These are phyloP conservation scores for Aureobasidium sp. DNA, from an alignment of 2,329 filamentous ascomycete species.

Conservation along the genomic window DNA sequence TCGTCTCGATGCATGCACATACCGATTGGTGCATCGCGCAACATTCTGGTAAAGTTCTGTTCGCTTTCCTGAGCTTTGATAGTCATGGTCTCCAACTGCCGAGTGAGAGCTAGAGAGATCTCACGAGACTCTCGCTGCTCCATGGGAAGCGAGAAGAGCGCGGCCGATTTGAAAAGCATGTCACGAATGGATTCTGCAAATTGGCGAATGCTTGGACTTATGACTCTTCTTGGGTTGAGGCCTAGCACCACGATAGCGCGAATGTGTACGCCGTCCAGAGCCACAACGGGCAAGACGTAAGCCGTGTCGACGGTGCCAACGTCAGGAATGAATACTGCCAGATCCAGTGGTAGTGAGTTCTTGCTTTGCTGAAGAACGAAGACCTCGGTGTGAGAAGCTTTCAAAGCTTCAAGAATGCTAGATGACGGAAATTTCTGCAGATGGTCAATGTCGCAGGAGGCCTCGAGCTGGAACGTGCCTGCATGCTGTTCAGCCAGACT, in stretches of 20 bases:
- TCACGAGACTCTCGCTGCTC: slow-evolving; percentile 20
- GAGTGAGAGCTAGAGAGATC: slow-evolving; percentile 31
- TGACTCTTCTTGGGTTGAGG: slow-evolving; percentile 30
- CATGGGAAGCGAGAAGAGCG: slow-evolving; percentile 24
- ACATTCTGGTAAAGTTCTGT: slow-evolving; percentile 32
- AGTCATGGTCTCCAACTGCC: slow-evolving; percentile 26
- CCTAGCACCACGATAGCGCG: slow-evolving; percentile 33
- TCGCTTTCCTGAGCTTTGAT: slow-evolving; percentile 29
- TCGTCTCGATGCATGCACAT: slow-evolving; percentile 21
- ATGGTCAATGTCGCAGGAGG: background rate
- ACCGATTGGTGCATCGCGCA: slow-evolving; percentile 31
- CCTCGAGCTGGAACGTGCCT: slow-evolving; percentile 14
- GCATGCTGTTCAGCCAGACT: background rate
- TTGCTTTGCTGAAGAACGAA: background rate
- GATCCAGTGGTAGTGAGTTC: background rate
- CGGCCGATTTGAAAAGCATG: slow-evolving; percentile 31
- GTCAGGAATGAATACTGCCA: background rate
- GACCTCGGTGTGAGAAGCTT: background rate
- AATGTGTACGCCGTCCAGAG: slow-evolving; percentile 28
- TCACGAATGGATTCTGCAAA: slow-evolving; percentile 31
- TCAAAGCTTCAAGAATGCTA: background rate
- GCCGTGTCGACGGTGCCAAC: background rate
- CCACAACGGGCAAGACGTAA: slow-evolving; percentile 15
- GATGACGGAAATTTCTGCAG: background rate
- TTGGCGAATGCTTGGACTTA: slow-evolving; percentile 31